Conservation (phyloP, 495 filamentous ascomycete species). For the Penicillium crystallinum region DNA sequence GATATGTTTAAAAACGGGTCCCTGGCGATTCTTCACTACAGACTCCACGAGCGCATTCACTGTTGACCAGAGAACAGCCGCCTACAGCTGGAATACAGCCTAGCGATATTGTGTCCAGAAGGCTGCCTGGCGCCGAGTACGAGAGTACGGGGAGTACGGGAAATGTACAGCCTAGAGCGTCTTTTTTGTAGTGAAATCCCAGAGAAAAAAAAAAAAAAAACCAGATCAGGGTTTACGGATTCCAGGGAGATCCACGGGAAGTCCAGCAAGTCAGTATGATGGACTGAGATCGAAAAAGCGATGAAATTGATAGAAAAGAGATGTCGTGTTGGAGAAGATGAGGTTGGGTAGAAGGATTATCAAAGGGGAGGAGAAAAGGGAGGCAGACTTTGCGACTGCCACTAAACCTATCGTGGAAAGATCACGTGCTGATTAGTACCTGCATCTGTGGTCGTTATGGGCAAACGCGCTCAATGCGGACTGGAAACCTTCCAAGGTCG, state of each 20-base stretch:
- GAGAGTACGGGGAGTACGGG: constrained; percentile 27
- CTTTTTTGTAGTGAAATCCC: constrained; percentile 17
- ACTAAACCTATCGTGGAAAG: constrained; percentile 9
- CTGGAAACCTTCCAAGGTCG: background rate
- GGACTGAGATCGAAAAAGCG: constrained; percentile 2
- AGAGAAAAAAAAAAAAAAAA: constrained; percentile 16
- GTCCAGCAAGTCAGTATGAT: background rate
- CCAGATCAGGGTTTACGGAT: constrained; percentile 25
- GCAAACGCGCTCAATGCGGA: background rate
- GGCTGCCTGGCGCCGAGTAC: constrained; percentile 24
- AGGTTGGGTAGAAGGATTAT: constrained; percentile 14
- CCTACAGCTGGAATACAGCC: constrained; percentile 47
- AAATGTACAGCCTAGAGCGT: constrained; percentile 32
- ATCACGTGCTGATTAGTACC: background rate
- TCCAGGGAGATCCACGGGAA: constrained; percentile 8
- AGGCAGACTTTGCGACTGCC: constrained; percentile 10
- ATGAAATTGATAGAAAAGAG: constrained; percentile 16
- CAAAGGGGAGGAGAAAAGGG: constrained; percentile 14
- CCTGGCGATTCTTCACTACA: constrained; percentile 37
- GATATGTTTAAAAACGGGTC: constrained; percentile 26
- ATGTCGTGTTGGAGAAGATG: constrained; percentile 13
- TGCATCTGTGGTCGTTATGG: background rate
- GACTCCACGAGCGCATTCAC: constrained; percentile 35
- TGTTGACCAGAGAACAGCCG: constrained; percentile 31
- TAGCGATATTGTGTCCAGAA: constrained; percentile 31